A percentile compares a stretch with the other conserved stretches of the same genome.
Conservation (phyloP, 371 early-diverging fungal genomes). For the Mycotypha africana region DNA sequence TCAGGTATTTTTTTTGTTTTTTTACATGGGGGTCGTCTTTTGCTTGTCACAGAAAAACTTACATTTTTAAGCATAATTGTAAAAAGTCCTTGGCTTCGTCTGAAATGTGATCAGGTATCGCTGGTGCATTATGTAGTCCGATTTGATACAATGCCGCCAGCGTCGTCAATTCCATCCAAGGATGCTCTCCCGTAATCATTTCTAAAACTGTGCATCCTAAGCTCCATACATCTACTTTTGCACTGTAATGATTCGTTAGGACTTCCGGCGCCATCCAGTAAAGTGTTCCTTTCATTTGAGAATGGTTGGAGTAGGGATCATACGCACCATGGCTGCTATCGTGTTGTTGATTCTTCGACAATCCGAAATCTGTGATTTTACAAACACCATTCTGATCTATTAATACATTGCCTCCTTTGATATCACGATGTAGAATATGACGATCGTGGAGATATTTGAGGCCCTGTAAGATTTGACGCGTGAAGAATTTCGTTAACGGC, state of each 20-base stretch:
- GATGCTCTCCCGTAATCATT: slow-evolving; percentile 92
- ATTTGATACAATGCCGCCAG: slow-evolving; percentile 84
- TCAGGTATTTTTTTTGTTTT: neutral
- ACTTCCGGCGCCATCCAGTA: slow-evolving; percentile 95
- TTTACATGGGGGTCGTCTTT: no score
- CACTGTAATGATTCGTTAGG: slow-evolving; percentile 69
- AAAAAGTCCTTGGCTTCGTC: slow-evolving; percentile 68
- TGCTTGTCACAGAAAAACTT: no score
- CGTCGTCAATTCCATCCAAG: slow-evolving; percentile 82
- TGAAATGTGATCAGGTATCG: slow-evolving; percentile 62
- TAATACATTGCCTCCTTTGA: slow-evolving; percentile 87
- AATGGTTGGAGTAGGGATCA: slow-evolving; percentile 9
- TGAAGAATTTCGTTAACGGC: slow-evolving; percentile 67
- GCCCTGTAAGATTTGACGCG: slow-evolving; percentile 85
- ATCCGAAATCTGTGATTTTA: slow-evolving; percentile 98
- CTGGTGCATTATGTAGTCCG: slow-evolving; percentile 69
- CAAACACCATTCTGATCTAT: slow-evolving; percentile 82
- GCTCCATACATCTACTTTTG: slow-evolving; percentile 85
- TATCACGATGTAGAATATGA: slow-evolving; percentile 93
- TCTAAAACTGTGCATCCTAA: slow-evolving; percentile 93
- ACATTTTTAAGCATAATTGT: slow-evolving; percentile 60
- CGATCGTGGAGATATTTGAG: slow-evolving; percentile 90
- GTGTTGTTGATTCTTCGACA: slow-evolving; percentile 65
- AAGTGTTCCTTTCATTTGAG: slow-evolving; percentile 22
- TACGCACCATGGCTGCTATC: slow-evolving; percentile 14